Conservation (phyloP, 805 yeast genomes). For the Debaryomyces tyrocola region DNA sequence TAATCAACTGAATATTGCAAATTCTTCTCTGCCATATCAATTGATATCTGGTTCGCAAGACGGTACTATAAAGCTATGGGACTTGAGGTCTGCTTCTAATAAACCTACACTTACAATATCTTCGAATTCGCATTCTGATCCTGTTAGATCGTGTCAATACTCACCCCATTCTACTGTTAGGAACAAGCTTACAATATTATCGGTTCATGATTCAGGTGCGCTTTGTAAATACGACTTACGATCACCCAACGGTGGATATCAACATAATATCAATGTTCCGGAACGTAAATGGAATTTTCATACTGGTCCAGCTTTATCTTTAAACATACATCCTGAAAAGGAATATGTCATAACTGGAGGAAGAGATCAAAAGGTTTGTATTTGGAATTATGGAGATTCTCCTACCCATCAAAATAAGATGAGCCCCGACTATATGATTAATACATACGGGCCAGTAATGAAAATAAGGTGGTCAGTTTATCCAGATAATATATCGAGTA, state of each 20-base stretch:
- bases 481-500: conserved; percentile 9
- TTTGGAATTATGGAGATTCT: conserved; percentile 57
- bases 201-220: conserved; percentile 87
- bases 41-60: conserved; percentile 69
- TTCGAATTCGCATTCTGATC: conserved; percentile 64
- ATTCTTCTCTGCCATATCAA: conserved; percentile 14
- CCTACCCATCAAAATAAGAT: conserved; percentile 13
- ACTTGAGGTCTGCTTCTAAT: conserved; percentile 48
- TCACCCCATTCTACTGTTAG: conserved; percentile 50
- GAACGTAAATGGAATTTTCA: conserved; percentile 86
- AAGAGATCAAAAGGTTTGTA: conserved; percentile 77
- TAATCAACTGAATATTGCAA: conserved; percentile 6
- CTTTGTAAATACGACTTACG: conserved; percentile 88
- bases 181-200: conserved; percentile 52
- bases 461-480: conserved; percentile 64
- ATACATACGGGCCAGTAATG: conserved; percentile 76
- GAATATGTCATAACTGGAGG: conserved; percentile 92
- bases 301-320: conserved; percentile 83
- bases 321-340: conserved; percentile 83
- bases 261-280: conserved; percentile 38
- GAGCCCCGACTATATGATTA: conserved; percentile 68
- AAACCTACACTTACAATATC: conserved; percentile 50
- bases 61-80: conserved; percentile 78
- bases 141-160: conserved; percentile 57
- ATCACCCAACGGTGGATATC: conserved; percentile 9